Evolutionary conservation across 164 flowering plant species (phyloP).

Genomic region (Vitis amurensis): DNA sequence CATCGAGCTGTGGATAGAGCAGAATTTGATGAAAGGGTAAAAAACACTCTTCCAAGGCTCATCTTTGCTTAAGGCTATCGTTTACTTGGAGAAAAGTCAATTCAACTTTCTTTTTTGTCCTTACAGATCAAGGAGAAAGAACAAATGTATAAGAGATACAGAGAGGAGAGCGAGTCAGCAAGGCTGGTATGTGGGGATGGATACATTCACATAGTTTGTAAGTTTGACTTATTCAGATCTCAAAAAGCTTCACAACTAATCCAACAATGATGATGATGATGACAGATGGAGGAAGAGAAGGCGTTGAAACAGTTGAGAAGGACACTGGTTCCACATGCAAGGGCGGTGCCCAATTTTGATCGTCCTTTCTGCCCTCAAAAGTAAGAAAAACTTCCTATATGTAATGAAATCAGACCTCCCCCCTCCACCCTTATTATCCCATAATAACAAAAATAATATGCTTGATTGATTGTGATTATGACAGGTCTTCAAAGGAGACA

Average conservation of each 20-base stretch:
- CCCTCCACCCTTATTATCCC: too few species aligned
- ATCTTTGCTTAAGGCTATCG: too few species aligned
- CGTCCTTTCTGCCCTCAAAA: constrained; percentile 83
- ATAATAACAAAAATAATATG: background rate
- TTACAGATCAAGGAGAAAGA: constrained; percentile 85
- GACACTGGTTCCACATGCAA: constrained; percentile 92
- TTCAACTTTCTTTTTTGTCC: background rate
- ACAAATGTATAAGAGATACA: constrained; percentile 72
- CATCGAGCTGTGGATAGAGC: constrained; percentile 84
- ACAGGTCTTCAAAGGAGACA: constrained; percentile 64
- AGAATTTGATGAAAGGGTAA: constrained; percentile 84
- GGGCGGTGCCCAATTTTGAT: constrained; percentile 79
- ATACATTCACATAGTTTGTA: background rate
- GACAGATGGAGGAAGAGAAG: constrained; percentile 94
- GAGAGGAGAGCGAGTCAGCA: constrained; percentile 86
- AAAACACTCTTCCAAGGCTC: too few species aligned
- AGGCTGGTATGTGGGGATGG: constrained; percentile 48
- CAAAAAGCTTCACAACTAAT: too few species aligned
- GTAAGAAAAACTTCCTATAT: constrained; percentile 30
- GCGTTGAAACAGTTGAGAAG: constrained; percentile 86
- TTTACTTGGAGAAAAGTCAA: too few species aligned
- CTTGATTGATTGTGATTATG: background rate
- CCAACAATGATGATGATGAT: too few species aligned
- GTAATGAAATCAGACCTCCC: background rate
- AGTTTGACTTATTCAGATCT: background rate